Conservation (phyloP, 1,284 basidiomycete genomes). For the Fomitopsis betulina region DNA sequence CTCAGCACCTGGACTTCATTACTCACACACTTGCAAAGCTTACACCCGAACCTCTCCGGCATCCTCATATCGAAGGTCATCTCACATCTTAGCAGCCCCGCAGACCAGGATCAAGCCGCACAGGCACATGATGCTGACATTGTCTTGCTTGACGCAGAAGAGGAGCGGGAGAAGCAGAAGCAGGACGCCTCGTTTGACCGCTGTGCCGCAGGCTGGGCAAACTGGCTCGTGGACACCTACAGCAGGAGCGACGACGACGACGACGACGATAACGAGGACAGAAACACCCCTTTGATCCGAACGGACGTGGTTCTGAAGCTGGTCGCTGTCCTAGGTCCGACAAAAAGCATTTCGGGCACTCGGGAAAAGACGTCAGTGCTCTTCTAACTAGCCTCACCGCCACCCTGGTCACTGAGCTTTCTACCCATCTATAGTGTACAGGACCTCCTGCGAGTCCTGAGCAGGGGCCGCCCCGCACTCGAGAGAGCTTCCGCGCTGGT, state of each 20-base stretch:
- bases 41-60: constrained; percentile 51
- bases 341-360: constrained; percentile 16
- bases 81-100: constrained; percentile 31
- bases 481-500: constrained; percentile 26
- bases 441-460: constrained; percentile 36
- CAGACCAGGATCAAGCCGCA: not conserved
- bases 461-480: constrained; percentile 32
- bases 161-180: constrained; percentile 11
- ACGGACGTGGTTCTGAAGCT: constrained; percentile 41
- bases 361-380: constrained; percentile 32
- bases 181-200: constrained; percentile 43
- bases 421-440: constrained; percentile 25
- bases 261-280: constrained; percentile 20
- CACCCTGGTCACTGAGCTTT: not conserved
- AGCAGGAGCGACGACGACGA: constrained; percentile 20
- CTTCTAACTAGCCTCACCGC: not conserved
- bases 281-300: constrained; percentile 28
- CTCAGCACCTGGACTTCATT: constrained; percentile 71
- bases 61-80: constrained; percentile 51
- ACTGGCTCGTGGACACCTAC: constrained; percentile 50
- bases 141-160: constrained; percentile 11
- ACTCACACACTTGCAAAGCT: constrained; percentile 52
- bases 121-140: constrained; percentile 8
- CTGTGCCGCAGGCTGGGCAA: constrained; percentile 63
- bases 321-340: constrained; percentile 44